Evolutionary conservation across 345 rosid genomes (phyloP).

Genomic region (Carallia pectinifolia): DNA sequence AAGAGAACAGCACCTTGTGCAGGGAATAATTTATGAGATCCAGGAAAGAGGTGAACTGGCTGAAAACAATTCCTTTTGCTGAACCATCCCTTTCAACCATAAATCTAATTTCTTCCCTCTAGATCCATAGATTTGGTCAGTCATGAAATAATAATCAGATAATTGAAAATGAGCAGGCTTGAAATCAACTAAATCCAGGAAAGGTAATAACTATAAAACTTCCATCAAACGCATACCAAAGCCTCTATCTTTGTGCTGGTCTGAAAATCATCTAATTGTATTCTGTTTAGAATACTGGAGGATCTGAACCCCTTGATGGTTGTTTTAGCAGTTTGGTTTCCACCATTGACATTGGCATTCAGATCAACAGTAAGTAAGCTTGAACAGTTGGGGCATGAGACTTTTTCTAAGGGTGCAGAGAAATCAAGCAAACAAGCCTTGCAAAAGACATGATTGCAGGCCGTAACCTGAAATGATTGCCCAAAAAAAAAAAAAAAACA

Average conservation of each 20-base stretch:
- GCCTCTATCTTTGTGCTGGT: slow-evolving; percentile 99
- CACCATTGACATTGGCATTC: slow-evolving; percentile 46
- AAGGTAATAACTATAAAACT: not conserved
- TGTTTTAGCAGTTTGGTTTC: slow-evolving; percentile 51
- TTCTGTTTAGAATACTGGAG: slow-evolving; percentile 83
- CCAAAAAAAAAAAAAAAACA: not conserved
- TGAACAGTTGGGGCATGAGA: slow-evolving; percentile 81
- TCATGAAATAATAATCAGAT: not conserved
- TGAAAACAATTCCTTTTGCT: slow-evolving; percentile 94
- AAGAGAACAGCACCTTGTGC: slow-evolving; percentile 51
- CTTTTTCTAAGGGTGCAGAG: slow-evolving; percentile 61
- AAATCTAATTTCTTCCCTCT: slow-evolving; percentile 95
- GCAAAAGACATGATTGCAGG: slow-evolving; percentile 82
- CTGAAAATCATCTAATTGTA: slow-evolving; percentile 76
- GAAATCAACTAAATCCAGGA: not conserved
- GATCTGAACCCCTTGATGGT: slow-evolving; percentile 72
- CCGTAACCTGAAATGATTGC: slow-evolving; percentile 57
- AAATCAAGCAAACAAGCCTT: slow-evolving; percentile 80
- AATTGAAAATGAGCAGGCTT: not conserved
- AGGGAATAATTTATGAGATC: slow-evolving; percentile 87
- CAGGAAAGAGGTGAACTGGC: slow-evolving; percentile 95
- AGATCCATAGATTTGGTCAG: slow-evolving; percentile 17
- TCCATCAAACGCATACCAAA: slow-evolving; percentile 53
- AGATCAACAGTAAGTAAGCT: slow-evolving; percentile 72
- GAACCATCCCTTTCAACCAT: slow-evolving; percentile 98